Evolutionary conservation across 225 moss, liverwort and hornwort species (phyloP).

Genomic region (Neckera pumila): DNA sequence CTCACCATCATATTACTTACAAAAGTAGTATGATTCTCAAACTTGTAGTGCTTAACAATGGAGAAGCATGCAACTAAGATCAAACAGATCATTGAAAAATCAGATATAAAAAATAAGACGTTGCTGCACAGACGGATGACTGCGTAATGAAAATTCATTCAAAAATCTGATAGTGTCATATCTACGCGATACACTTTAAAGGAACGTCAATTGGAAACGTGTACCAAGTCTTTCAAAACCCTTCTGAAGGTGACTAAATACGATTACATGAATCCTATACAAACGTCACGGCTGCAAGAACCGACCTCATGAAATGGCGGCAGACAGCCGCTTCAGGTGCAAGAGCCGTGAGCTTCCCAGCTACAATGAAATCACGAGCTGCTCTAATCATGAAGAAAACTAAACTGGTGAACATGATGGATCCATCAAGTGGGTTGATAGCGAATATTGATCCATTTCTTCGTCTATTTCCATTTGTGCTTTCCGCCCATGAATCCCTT

Average conservation of each 20-base stretch:
- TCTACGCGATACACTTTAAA: background rate
- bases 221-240: background rate
- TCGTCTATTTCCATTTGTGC: constrained; percentile 27
- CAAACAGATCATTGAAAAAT: no score
- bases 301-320: background rate
- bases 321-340: background rate
- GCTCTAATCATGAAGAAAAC: background rate
- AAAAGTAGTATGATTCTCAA: background rate
- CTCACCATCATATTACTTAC: background rate
- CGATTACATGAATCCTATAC: constrained; percentile 8
- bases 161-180: no score
- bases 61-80: background rate
- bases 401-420: background rate
- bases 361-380: background rate
- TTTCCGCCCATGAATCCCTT: constrained; percentile 17
- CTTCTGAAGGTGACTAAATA: background rate
- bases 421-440: background rate
- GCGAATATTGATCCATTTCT: background rate
- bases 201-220: background rate
- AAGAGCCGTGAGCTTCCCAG: background rate
- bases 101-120: no score
- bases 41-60: background rate
- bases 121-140: background rate
- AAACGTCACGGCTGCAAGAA: background rate
- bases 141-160: background rate